Evolutionary conservation across 129 eudicot species (phyloP), one percentile per base, ranked within the genome.

Genomic region (Escallonia rubra): DNA sequence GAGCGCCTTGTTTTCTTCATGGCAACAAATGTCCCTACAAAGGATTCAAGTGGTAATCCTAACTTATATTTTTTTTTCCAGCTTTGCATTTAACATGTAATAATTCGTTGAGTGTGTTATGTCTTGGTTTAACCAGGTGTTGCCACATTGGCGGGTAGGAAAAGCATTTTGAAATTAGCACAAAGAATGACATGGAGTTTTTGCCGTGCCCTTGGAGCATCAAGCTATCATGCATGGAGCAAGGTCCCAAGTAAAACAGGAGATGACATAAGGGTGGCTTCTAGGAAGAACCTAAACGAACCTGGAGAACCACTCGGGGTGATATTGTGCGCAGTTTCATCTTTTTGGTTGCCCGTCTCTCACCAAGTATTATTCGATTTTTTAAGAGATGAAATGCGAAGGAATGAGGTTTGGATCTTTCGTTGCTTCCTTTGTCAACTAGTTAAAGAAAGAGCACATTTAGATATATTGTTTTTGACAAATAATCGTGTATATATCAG

Each of bases 11-110:
- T 87, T 38, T 94, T 94, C 81, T 79, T 81, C 78, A 80, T 87
- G 77, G 99, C 97, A 59, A 90, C 99, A 65, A 94, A 94, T 65
- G 84, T 94, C 59, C 99, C 99, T 41, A 79, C 87, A 44, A 94
- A 83, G 72, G 96, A 94, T 78, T 85, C 96, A 68, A 84, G 72
- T 72, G 99, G 99, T 94, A 82, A 62, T 54, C 16, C 10, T 47
- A 34, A 43, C 45, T 58, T 58, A 58, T 4, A 11, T 43, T 8
- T 14, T n/a, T 46, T 9, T 46, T 16, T 0, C 53, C 11, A 48
- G 11, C 3, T 48, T 48, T 48, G 9, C 2, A 4, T 13, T 13
- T 1, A 23, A 23, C 34, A 1, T 23, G 34, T 23, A 23, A 23
- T 23, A 23, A 23, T 23, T 23, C 34, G 34, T 23, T 2, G 10